A percentile compares a stretch with the other conserved stretches of the same genome.
Evolutionary conservation across 495 filamentous ascomycete genomes (phyloP).

Genomic region (Neurospora sp.): DNA sequence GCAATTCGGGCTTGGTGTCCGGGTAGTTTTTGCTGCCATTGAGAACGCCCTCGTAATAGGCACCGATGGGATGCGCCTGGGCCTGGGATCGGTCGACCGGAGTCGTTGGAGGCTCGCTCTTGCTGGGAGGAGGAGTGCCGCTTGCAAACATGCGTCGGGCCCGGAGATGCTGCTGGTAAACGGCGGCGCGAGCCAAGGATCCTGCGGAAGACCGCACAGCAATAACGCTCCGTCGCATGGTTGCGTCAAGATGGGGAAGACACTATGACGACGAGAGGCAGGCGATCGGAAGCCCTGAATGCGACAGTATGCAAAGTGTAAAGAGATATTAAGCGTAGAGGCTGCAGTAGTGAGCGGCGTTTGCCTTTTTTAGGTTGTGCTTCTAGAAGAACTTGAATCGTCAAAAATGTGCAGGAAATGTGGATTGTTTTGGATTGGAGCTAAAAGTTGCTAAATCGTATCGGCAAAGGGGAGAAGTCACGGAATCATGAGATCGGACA

Average conservation of each 20-base stretch:
- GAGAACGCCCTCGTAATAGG: slow-evolving; percentile 39
- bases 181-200: slow-evolving; percentile 9
- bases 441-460: neutral
- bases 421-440: neutral
- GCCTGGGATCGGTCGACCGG: slow-evolving; percentile 10
- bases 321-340: neutral
- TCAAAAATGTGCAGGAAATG: neutral
- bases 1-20: slow-evolving; percentile 15
- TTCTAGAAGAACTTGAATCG: neutral
- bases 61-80: slow-evolving; percentile 26
- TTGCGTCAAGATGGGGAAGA: neutral
- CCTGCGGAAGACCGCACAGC: slow-evolving; percentile 15
- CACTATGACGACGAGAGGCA: neutral
- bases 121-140: neutral
- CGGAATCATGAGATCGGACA: neutral
- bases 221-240: slow-evolving; percentile 18
- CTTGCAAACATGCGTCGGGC: slow-evolving; percentile 16
- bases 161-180: slow-evolving; percentile 5
- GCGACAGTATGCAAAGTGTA: neutral
- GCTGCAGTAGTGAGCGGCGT: neutral
- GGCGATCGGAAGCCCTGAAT: neutral
- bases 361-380: neutral
- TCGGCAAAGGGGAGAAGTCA: neutral
- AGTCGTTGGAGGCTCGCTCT: slow-evolving; percentile 7
- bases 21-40: slow-evolving; percentile 29